Evolutionary conservation across 768 basidiomycete genomes (phyloP), one percentile per base, ranked within the genome.

Genomic region (Collybia nuda): DNA sequence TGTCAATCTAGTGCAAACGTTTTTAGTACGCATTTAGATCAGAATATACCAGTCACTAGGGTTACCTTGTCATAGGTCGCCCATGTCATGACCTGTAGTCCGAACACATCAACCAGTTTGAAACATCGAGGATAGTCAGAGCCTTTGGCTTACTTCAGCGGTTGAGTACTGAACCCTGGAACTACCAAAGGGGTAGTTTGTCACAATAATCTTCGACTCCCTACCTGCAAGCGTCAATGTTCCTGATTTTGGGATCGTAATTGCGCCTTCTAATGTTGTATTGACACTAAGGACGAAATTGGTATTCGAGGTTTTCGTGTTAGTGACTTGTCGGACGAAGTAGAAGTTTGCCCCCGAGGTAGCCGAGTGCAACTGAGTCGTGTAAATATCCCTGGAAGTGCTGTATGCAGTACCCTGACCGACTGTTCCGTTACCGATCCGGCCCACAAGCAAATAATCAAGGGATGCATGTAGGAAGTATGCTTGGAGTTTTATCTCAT

Each of bases 391-490:
- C 2, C 69, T 39, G 44, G 75, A 73, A 24, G 59, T 50, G 49
- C 63, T 68, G 43, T 68, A 66, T 8, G 68, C 60, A 2, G 70
- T 71, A 8, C 69, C 66, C 14, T 53, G 56, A 11, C 75, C 76
- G 12, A 70, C 67, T 39, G 69, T 74, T 17, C 77, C 78, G 51
- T 82, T 75, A 1, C 83, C 83, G 15, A 85, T 71, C 60, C 79
- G 71, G 45, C 84, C 78, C 2, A 86, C 88, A 61, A 84, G 78
- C 54, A 79, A 73, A 60, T 88, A 84, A 48, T 82, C 80, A 0
- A 79, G 79, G 3, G 83, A 81, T 28, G 81, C 81, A 36, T 86
- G 80, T 11, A 88, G 67, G 69, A 88, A 88, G 23, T 84, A 72
- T 5, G 73, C 77, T 56, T 88, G 76, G 21, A 79, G 74, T 60